phyloP scores from a whole-genome alignment of 106 monocot species.

The Dendrobium chrysotoxum region DNA sequence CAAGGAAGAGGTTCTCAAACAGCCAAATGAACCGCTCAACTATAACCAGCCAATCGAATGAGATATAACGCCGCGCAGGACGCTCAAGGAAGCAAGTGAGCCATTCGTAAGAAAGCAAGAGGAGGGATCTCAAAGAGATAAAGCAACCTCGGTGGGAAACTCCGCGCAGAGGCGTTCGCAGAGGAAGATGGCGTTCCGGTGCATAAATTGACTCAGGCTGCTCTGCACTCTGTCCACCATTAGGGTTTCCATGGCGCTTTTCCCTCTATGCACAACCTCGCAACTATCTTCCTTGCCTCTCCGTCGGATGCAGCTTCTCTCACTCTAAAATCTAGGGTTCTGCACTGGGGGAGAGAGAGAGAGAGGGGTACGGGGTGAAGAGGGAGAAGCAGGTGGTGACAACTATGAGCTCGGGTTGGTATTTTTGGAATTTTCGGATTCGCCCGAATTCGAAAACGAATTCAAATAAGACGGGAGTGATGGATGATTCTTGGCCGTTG shows the following conservation, averaged over 20 bases:
- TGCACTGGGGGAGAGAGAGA: background rate
- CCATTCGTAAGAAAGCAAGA: background rate
- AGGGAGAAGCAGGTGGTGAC: background rate
- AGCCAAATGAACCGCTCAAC: background rate
- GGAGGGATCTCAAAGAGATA: background rate
- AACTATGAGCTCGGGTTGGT: background rate
- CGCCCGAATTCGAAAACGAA: background rate
- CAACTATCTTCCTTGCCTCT: background rate
- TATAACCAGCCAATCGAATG: background rate
- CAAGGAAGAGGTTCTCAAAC: background rate
- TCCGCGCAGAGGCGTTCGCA: constrained; percentile 98
- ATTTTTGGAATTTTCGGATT: background rate
- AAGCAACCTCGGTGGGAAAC: constrained; percentile 77
- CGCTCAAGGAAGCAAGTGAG: background rate
- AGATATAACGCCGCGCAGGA: background rate
- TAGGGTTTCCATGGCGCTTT: constrained; percentile 71
- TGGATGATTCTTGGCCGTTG: too few relatives aligned
- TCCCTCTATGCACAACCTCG: background rate
- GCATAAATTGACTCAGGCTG: constrained; percentile 81
- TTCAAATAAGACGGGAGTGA: background rate
- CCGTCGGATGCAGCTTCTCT: background rate
- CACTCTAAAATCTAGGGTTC: background rate
- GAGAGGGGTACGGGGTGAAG: background rate
- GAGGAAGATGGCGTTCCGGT: constrained; percentile 88
- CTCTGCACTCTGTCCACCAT: constrained; percentile 84